Evolutionary conservation across 1,139 yeast genomes (phyloP).

Genomic region (Yarrowia galli): DNA sequence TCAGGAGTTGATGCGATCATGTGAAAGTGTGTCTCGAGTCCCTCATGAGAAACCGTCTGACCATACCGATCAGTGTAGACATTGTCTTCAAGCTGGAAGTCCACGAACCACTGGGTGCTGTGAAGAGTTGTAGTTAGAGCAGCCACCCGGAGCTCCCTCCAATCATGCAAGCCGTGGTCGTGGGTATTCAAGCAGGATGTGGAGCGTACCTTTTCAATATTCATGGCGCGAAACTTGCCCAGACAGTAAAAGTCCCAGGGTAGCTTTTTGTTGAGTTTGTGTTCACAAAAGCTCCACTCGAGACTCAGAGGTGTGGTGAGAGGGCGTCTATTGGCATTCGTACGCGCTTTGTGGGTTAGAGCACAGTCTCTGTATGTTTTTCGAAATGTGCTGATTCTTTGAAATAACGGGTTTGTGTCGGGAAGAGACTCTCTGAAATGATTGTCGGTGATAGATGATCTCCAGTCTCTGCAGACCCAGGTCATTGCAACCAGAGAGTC

Average conservation of each 20-base stretch:
- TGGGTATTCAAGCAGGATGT: not conserved
- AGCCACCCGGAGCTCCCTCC: not conserved
- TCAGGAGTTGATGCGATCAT: not conserved
- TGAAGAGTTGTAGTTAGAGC: not conserved
- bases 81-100: not conserved
- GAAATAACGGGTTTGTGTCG: not conserved
- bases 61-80: not conserved
- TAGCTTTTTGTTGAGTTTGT: not conserved
- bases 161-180: not conserved
- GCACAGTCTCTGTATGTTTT: not conserved
- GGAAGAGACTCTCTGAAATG: not conserved
- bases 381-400: not conserved
- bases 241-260: conserved; percentile 18
- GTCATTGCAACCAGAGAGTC: not conserved
- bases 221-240: not conserved
- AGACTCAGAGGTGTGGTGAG: not conserved
- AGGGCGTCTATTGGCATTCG: not conserved
- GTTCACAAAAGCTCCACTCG: not conserved
- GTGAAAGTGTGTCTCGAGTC: not conserved
- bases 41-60: not conserved
- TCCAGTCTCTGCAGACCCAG: conserved; percentile 11
- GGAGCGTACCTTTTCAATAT: not conserved
- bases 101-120: not conserved
- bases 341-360: not conserved
- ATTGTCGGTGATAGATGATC: not conserved